Percentiles rank a stretch among this genome's conserved stretches.
Conservation (phyloP, 352 stramenopile species). For the Globisporangium yorkense region DNA sequence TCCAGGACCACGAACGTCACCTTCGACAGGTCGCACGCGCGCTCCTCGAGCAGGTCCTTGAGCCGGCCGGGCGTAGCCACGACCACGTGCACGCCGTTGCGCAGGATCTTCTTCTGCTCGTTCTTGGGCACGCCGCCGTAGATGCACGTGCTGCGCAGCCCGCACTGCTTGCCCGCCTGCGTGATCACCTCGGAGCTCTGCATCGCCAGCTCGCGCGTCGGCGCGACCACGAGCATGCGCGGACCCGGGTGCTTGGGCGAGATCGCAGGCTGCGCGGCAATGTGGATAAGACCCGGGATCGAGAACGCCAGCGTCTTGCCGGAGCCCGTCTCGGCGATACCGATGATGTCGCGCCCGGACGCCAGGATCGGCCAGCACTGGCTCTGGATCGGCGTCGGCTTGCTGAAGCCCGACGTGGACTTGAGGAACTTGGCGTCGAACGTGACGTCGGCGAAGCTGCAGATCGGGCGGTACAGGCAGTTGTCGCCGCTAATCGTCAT, state of each 20-base stretch:
- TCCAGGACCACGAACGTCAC: slow-evolving; percentile 95
- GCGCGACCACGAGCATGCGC: slow-evolving; percentile 92
- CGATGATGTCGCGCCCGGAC: slow-evolving; percentile 85
- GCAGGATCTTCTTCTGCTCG: slow-evolving; percentile 87
- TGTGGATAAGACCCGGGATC: slow-evolving; percentile 89
- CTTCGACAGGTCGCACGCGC: slow-evolving; percentile 73
- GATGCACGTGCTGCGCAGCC: slow-evolving; percentile 87
- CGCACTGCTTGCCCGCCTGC: slow-evolving; percentile 86
- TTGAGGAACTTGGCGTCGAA: slow-evolving; percentile 87
- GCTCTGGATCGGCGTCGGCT: slow-evolving; percentile 96
- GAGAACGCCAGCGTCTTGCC: slow-evolving; percentile 97
- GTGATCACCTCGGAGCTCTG: slow-evolving; percentile 91
- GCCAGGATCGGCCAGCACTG: slow-evolving; percentile 94
- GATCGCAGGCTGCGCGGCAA: slow-evolving; percentile 56
- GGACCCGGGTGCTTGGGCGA: slow-evolving; percentile 60
- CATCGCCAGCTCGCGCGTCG: slow-evolving; percentile 93
- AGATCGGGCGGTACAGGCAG: slow-evolving; percentile 84
- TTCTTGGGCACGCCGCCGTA: slow-evolving; percentile 96
- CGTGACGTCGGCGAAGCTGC: slow-evolving; percentile 61
- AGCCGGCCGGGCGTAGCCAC: slow-evolving; percentile 96
- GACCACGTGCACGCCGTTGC: slow-evolving; percentile 87
- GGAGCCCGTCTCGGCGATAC: slow-evolving; percentile 91
- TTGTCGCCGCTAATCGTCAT: slow-evolving; percentile 84
- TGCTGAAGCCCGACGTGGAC: slow-evolving; percentile 83
- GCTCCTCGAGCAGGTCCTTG: slow-evolving; percentile 89